phyloP scores from a whole-genome alignment of 2,329 filamentous ascomycete genomes.

The Fusarium floridanum region DNA sequence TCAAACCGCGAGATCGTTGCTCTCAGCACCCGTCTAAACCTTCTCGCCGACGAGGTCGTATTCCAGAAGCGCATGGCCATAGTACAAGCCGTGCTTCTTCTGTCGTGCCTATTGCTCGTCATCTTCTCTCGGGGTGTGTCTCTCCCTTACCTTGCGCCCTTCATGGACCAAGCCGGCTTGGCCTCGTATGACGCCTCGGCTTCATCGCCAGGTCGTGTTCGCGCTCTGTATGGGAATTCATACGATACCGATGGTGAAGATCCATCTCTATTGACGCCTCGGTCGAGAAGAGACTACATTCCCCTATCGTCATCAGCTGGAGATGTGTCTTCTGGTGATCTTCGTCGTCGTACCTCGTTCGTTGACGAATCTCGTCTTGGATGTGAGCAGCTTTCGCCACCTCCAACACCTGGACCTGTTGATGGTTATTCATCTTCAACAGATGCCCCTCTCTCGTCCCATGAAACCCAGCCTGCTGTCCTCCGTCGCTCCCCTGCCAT shows the following conservation, averaged over 20 bases:
- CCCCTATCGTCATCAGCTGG: not conserved
- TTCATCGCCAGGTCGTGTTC: constrained; percentile 31
- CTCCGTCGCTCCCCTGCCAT: constrained; percentile 35
- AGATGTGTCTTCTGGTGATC: not conserved
- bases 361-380: constrained; percentile 24
- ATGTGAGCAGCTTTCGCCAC: constrained; percentile 46
- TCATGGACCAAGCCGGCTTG: constrained; percentile 45
- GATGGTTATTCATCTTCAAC: constrained; percentile 28
- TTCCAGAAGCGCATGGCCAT: constrained; percentile 94
- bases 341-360: constrained; percentile 17
- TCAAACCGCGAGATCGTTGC: constrained; percentile 87
- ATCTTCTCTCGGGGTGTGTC: constrained; percentile 76
- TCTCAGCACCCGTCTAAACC: constrained; percentile 81
- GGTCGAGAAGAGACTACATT: constrained; percentile 26
- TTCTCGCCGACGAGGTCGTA: constrained; percentile 92
- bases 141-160: constrained; percentile 49
- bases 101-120: constrained; percentile 88
- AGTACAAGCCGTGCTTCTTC: constrained; percentile 86
- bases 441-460: constrained; percentile 20
- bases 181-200: constrained; percentile 39
- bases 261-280: constrained; percentile 11
- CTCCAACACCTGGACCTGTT: constrained; percentile 39
- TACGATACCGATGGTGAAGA: constrained; percentile 22
- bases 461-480: constrained; percentile 23
- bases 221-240: constrained; percentile 28